Percentiles rank a stretch among this genome's conserved stretches.
Evolutionary conservation across 2,329 filamentous ascomycete species (phyloP).

Genomic region (Pestalotiopsis sp.): DNA sequence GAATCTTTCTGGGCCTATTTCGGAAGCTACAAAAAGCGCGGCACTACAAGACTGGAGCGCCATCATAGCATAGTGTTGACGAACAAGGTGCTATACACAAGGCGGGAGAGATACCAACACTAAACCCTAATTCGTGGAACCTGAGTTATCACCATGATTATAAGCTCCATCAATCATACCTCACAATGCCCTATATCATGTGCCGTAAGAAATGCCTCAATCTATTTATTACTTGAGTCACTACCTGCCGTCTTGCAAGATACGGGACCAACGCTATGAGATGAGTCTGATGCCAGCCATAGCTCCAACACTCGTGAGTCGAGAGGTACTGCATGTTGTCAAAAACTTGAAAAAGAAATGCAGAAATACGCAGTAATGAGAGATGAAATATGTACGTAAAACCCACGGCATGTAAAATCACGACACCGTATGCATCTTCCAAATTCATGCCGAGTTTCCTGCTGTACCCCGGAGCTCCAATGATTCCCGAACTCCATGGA

Average conservation of each 20-base stretch:
- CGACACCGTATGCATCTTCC: not conserved
- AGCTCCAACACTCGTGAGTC: too few species aligned
- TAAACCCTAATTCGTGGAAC: too few species aligned
- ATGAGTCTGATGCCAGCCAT: not conserved
- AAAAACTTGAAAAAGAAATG: not conserved
- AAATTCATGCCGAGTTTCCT: not conserved
- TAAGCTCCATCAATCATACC: too few species aligned
- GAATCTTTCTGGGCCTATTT: conserved; percentile 21
- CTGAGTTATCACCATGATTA: too few species aligned
- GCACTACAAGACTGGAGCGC: conserved; percentile 20
- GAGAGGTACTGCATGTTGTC: too few species aligned
- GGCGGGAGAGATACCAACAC: too few species aligned
- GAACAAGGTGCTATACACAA: too few species aligned
- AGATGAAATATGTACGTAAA: not conserved
- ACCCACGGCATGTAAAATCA: not conserved
- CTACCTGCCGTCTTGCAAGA: too few species aligned
- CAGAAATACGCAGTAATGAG: not conserved
- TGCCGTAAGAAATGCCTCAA: too few species aligned
- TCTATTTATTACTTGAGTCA: too few species aligned
- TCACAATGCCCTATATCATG: too few species aligned
- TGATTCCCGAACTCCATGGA: not conserved
- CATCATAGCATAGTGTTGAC: not conserved
- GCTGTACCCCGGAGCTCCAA: not conserved
- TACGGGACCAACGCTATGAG: too few species aligned
- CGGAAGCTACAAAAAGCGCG: conserved; percentile 17